Percentiles rank a stretch among this genome's conserved stretches.
These are phyloP conservation scores for Fusarium fracticaudum DNA, from an alignment of 2,329 filamentous ascomycete genomes.

Conservation along the genomic window DNA sequence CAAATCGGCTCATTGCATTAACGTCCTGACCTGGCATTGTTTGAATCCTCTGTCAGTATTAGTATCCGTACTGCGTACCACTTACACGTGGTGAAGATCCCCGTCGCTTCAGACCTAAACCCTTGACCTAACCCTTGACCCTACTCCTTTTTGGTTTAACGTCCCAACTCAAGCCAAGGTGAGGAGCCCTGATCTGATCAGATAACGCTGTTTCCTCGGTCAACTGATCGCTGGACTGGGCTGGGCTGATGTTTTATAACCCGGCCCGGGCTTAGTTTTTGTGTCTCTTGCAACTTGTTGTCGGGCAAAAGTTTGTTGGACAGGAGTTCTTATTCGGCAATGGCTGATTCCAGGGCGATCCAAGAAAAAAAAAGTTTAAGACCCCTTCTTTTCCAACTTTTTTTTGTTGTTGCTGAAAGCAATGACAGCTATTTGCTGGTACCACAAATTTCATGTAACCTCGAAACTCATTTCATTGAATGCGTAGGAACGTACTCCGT, in stretches of 20 bases:
- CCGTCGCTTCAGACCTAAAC: slow-evolving; percentile 16
- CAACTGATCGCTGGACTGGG: neutral
- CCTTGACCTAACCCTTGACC: slow-evolving; percentile 34
- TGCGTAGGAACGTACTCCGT: neutral
- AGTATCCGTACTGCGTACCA: neutral
- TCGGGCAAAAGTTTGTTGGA: slow-evolving; percentile 5
- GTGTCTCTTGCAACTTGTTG: slow-evolving; percentile 1
- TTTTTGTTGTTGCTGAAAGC: slow-evolving; percentile 6
- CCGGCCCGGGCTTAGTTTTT: neutral
- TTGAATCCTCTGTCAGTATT: neutral
- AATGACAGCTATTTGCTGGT: slow-evolving; percentile 1
- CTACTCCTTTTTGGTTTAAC: slow-evolving; percentile 22
- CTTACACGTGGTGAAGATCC: slow-evolving; percentile 33
- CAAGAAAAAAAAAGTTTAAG: slow-evolving; percentile 10
- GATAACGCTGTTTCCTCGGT: slow-evolving; percentile 26
- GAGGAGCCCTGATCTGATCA: slow-evolving; percentile 33
- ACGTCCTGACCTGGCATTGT: neutral
- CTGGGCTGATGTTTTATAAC: slow-evolving; percentile 18
- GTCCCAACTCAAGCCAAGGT: slow-evolving; percentile 13
- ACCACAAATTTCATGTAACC: neutral
- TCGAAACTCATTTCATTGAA: neutral
- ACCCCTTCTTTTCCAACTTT: slow-evolving; percentile 32
- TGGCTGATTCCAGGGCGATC: slow-evolving; percentile 19
- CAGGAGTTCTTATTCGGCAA: slow-evolving; percentile 31
- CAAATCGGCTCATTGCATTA: neutral